Conservation (phyloP, 2,329 filamentous ascomycete species). For the Arthrobotrys musiformis region DNA sequence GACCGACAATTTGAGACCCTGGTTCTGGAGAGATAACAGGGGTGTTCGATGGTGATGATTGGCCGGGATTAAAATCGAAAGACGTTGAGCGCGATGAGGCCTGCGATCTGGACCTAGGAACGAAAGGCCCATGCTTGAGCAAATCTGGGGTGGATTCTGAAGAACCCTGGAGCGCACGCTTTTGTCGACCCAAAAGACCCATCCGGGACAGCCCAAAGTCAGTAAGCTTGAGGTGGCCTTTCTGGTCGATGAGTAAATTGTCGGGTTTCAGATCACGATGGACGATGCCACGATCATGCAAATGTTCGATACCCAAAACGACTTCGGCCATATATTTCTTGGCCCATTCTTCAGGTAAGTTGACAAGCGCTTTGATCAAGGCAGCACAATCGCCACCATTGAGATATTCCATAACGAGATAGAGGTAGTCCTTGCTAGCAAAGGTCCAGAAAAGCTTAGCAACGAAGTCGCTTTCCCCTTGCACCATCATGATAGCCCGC, state of each 20-base stretch:
- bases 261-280: constrained; percentile 97
- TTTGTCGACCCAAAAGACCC: constrained; percentile 95
- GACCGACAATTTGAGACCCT: constrained; percentile 72
- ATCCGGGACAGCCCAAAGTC: constrained; percentile 97
- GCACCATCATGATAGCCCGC: constrained; percentile 99
- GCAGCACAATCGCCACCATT: constrained; percentile 98
- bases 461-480: constrained; percentile 98
- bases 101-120: constrained; percentile 79
- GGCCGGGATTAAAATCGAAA: constrained; percentile 80
- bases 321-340: constrained; percentile 98
- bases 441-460: constrained; percentile 99
- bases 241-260: constrained; percentile 95
- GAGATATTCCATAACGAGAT: constrained; percentile 98
- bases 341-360: constrained; percentile 94
- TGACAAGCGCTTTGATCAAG: constrained; percentile 91
- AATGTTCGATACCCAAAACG: constrained; percentile 93
- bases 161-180: constrained; percentile 82
- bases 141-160: constrained; percentile 90
- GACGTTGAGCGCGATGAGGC: constrained; percentile 92
- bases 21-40: constrained; percentile 86
- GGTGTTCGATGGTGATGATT: constrained; percentile 82
- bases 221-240: constrained; percentile 94
- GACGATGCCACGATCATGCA: constrained; percentile 93
- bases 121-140: constrained; percentile 90
- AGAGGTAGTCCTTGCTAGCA: constrained; percentile 98